phyloP scores from a whole-genome alignment of 768 basidiomycete genomes.

The Chiua virens region DNA sequence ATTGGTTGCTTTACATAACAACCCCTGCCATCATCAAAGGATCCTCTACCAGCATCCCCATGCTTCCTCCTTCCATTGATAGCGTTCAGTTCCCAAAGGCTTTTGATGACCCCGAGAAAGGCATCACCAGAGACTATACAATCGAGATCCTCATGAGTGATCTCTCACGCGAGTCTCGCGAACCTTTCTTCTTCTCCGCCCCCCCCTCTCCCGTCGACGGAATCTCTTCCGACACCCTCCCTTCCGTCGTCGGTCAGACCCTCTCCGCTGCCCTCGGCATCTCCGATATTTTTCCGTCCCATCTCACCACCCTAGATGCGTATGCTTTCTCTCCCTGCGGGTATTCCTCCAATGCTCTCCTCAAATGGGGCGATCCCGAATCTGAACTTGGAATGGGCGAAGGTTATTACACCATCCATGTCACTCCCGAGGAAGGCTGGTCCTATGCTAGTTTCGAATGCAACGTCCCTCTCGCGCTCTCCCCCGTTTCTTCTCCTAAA shows the following conservation, averaged over 20 bases:
- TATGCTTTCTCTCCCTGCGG: constrained; percentile 96
- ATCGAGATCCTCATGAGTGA: constrained; percentile 98
- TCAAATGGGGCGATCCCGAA: constrained; percentile 50
- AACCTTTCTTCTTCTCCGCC: constrained; percentile 67
- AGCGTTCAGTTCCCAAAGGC: constrained; percentile 7
- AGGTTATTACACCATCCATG: constrained; percentile 98
- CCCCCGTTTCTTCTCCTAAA: constrained; percentile 28
- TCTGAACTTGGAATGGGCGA: constrained; percentile 48
- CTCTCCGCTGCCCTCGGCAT: constrained; percentile 79
- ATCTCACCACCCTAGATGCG: constrained; percentile 83
- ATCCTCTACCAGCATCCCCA: constrained; percentile 20
- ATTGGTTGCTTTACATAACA: constrained; percentile 96
- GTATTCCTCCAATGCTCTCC: constrained; percentile 91
- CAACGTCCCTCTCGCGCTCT: constrained; percentile 73
- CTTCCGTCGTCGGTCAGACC: constrained; percentile 28
- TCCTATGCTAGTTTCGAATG: constrained; percentile 99
- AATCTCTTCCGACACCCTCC: constrained; percentile 39
- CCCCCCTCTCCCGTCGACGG: constrained; percentile 49
- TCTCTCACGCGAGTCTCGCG: constrained; percentile 71
- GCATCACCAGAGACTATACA: constrained; percentile 72
- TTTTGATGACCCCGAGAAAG: constrained; percentile 12
- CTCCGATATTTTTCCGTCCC: constrained; percentile 73
- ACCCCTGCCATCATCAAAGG: constrained; percentile 43
- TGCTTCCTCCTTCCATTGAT: constrained; percentile 13
- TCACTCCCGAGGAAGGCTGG: constrained; percentile 97